Evolutionary conservation across 768 basidiomycete species (phyloP), one percentile per base, ranked within the genome.

Genomic region (Tricholoma hemisulphureum): DNA sequence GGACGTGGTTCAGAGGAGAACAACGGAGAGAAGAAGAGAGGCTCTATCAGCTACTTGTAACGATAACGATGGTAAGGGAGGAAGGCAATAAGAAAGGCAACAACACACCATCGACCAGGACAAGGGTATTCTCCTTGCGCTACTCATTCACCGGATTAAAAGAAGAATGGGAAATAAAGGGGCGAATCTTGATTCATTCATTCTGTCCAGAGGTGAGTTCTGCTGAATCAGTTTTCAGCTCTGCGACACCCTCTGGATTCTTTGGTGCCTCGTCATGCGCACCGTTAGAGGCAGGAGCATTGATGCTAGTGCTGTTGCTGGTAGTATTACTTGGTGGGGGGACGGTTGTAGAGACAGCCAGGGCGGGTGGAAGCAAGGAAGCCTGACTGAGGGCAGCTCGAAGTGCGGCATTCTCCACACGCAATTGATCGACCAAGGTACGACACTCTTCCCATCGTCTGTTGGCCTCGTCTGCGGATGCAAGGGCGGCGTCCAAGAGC

Each of bases 401-500:
- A 3, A 93, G 77, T 2, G 88, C 85, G 6, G 89, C 83, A 57
- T 93, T 94, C 73, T 94, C 92, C 51, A 91, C 83, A 43, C 92
- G 85, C 7, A 94, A 81, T 68, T 91, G 89, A 69, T 94, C 92
- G n/a, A 92, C 88, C 55, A 94, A 80, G 2, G 86, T 84, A n/a
- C 92, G 86, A 61, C 91, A 93, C 62, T 94, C 92, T 65, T 93
- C 92, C 90, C 91, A 93, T 16, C 92, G 86, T 11, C 91, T 80
- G 67, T 92, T 93, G 9, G 92, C 92, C 68, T 93, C 92, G 68
- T 94, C 91, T 3, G 91, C 91, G 0, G 88, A 89, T 2, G 89
- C 87, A 9, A 94, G 83, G 1, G 92, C 92, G 14, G 92, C 87
- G 66, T 94, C 91, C 53, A 94, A 82, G 18, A 94, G 80, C 65